Base-by-base conservation (phyloP, 306 rosid species). In the Cotoneaster glaucophyllus region DNA sequence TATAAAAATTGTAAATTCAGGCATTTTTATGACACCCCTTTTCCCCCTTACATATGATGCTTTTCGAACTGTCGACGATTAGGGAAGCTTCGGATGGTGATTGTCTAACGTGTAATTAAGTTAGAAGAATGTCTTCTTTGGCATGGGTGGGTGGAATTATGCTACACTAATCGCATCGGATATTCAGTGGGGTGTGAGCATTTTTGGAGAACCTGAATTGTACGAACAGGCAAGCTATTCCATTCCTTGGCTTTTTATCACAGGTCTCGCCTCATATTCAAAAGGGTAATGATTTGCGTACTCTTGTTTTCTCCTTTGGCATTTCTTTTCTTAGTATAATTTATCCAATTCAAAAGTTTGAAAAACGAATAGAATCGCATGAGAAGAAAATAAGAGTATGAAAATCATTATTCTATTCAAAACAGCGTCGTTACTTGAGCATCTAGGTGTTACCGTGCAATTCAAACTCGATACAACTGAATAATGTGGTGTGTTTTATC, bases 21-120 rank as follows among this genome's bases (percentile, higher is more conserved):
- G 21, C 54, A 37, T 7, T 32, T 25, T 54, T 22, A 13, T 39
- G 41, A 61, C n/a, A 22, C 77, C 28, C 43, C 58, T 26, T 11
- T n/a, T 26, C 18, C 17, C 7, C 54, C 21, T 58, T 73, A 10
- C 41, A 7, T 37, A 7, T 73, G 77, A 50, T 25, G 31, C 69
- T 25, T 26, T 18, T 73, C 57, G 43, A 31, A 64, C 17, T 5
- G 13, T 18, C 24, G 4, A 19, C 3, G 43, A 73, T 19, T 43
- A 44, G 61, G 31, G 4, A 62, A 28, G 6, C 48, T 59, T 69
- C 45, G 11, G 24, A 44, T 29, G 61, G 70, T 18, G 45, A 58
- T 74, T 34, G 28, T 44, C 67, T 22, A 59, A 45, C 43, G 12
- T 74, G 77, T 74, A 62, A 74, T 62, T 74, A 74, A 74, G 17